Evolutionary conservation across 108 stramenopile species (phyloP), one percentile per base, ranked within the genome.

Genomic region (Discostella pseudostelligera): DNA sequence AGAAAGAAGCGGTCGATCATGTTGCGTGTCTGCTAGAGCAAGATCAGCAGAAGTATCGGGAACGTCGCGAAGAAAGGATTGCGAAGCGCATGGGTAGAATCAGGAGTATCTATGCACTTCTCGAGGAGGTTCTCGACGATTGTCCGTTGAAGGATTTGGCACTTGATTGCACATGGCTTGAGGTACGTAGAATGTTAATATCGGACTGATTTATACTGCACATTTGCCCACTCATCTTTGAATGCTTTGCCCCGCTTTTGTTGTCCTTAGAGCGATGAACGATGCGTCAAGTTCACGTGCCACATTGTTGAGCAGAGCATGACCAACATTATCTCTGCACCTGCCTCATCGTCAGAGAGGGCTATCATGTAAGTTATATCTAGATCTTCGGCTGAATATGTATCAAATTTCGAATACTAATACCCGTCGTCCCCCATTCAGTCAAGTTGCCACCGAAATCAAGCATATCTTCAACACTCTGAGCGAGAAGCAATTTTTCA

Each of bases 81-180:
- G 32, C 65, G 6, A 77, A 56, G 39, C 54, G 57, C 21, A 26
- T 66, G 29, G 20, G 20, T 20, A 72, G 68, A 40, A 56, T 77
- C 17, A 44, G 49, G 50, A 7, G 29, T 14, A 66, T 77, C n/a
- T 61, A 61, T 39, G 50, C 63, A 22, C 12, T 25, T 21, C 36
- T 77, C 49, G 70, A 72, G 7, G 65, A 72, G 3, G 29, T 59
- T 28, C 22, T 77, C 24, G 65, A 11, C 20, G 76, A 77, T 54
- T 72, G 70, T 43, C 76, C 76, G 0, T 29, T 56, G 37, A 77
- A 77, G 32, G 74, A 76, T 22, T 32, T 77, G 24, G 76, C 76
- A 21, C 40, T 77, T 32, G 58, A 57, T 14, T 77, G 70, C 16
- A 45, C 19, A 0, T 77, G 76, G 76, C 47, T 62, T 20, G 62